Percentiles rank a stretch among this genome's conserved stretches.
These are phyloP conservation scores for Neoboletus magnificus DNA, from an alignment of 768 basidiomycete species.

Conservation along the genomic window DNA sequence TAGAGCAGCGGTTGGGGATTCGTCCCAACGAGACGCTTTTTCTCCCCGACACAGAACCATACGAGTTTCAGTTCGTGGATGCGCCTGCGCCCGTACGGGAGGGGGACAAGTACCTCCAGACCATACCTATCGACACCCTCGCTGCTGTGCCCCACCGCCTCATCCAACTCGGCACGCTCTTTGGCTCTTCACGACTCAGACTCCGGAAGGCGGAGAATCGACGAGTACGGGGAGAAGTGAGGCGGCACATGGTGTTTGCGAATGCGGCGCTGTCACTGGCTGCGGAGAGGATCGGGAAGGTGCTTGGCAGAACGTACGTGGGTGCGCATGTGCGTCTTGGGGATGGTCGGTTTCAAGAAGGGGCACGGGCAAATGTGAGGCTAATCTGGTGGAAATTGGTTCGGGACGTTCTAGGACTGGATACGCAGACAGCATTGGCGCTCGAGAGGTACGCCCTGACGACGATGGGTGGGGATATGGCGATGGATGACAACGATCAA, in stretches of 20 bases:
- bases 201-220: slow-evolving; percentile 41
- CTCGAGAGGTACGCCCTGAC: slow-evolving; percentile 20
- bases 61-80: slow-evolving; percentile 41
- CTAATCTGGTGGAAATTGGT: slow-evolving; percentile 59
- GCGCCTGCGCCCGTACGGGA: slow-evolving; percentile 4
- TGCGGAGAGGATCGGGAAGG: slow-evolving; percentile 42
- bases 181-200: slow-evolving; percentile 68
- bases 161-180: slow-evolving; percentile 70
- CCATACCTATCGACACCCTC: slow-evolving; percentile 12
- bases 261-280: slow-evolving; percentile 45
- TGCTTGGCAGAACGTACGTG: slow-evolving; percentile 49
- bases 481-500: neutral
- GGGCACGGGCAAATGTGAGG: slow-evolving; percentile 41
- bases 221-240: slow-evolving; percentile 44
- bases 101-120: slow-evolving; percentile 10
- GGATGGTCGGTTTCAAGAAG: slow-evolving; percentile 57
- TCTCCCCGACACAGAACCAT: slow-evolving; percentile 54
- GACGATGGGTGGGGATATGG: neutral
- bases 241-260: slow-evolving; percentile 54
- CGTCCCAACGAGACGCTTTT: slow-evolving; percentile 38
- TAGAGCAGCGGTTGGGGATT: slow-evolving; percentile 23
- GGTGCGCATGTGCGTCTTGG: slow-evolving; percentile 68
- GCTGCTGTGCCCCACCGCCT: slow-evolving; percentile 39
- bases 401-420: slow-evolving; percentile 42
- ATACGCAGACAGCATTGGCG: slow-evolving; percentile 32